Evolutionary conservation across 768 basidiomycete species (phyloP).

Genomic region (Peribolospora kevripleyi): DNA sequence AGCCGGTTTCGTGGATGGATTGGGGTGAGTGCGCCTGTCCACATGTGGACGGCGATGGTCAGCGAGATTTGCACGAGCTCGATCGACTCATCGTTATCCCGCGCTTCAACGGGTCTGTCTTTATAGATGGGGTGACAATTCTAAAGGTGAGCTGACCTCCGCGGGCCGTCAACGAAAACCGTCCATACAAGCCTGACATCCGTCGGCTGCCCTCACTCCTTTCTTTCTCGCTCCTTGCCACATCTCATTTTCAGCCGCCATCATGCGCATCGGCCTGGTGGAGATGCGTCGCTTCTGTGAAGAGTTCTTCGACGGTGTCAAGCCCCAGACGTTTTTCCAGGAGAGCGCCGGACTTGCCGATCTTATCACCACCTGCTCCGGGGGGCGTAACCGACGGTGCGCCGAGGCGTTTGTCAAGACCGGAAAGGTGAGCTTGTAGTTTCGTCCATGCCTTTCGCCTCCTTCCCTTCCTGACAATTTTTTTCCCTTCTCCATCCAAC

Average conservation of each 20-base stretch:
- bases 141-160: not conserved
- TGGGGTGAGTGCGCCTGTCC: slow-evolving; percentile 16
- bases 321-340: slow-evolving; percentile 22
- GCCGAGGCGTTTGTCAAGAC: slow-evolving; percentile 24
- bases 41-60: slow-evolving; percentile 3
- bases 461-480: not conserved
- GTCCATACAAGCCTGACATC: too few species aligned
- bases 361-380: slow-evolving; percentile 19
- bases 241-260: slow-evolving; percentile 15
- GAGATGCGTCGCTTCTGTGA: slow-evolving; percentile 25
- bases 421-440: slow-evolving; percentile 19
- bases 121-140: not conserved
- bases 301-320: slow-evolving; percentile 23
- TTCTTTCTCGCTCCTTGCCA: not conserved
- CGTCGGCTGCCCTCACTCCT: not conserved
- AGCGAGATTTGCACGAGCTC: slow-evolving; percentile 19
- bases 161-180: too few species aligned
- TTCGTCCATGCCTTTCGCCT: not conserved
- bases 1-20: slow-evolving; percentile 25
- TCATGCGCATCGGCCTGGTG: slow-evolving; percentile 26
- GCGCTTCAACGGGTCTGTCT: slow-evolving; percentile 1
- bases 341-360: slow-evolving; percentile 26
- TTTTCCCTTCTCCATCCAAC: too few species aligned
- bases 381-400: slow-evolving; percentile 19
- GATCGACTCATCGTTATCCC: not conserved